Evolutionary conservation across 1,284 basidiomycete species (phyloP), one percentile per base, ranked within the genome.

Genomic region (Papiliotrema nemorosa): DNA sequence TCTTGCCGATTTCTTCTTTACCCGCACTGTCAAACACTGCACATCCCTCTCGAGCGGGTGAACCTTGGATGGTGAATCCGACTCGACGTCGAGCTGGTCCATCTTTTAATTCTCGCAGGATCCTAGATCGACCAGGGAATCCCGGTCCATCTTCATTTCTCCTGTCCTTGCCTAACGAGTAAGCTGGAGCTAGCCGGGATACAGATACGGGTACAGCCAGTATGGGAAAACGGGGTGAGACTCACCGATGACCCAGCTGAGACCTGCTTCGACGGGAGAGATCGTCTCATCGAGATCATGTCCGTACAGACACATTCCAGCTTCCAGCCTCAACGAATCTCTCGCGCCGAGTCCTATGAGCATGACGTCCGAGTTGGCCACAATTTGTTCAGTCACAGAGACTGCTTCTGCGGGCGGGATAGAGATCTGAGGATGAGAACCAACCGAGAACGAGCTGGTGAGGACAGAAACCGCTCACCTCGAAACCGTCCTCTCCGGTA

Each of bases 401-500:
- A 84, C 78, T 0, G 90, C 86, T 43, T 86, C 78, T 10, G 80
- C 78, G 1, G 89, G 88, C 1, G 90, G 89, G 41, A 97, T 87
- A 2, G 91, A 96, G 64, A 97, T 91, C 86, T 91, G 64, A 5
- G n/a, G 27, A 27, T 16, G 24, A 38, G 14, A n/a, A n/a, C n/a
- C n/a, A n/a, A n/a, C n/a, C n/a, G n/a, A n/a, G n/a, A n/a, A n/a
- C n/a, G n/a, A n/a, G n/a, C 16, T 12, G 13, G 35, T 18, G 26
- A 26, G 14, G 21, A 5, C 41, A 3, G 13, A 10, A 29, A 2
- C 13, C 3, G 67, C 78, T 57, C 35, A 86, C 88, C 79, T 98
- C 94, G 60, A 98, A 97, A 0, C 94, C 96, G 72, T 99, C 94
- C 76, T 99, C 96, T 29, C 96, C 94, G 0, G 96, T 98, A 76